These are phyloP conservation scores for Silybum marianum DNA, from an alignment of 129 eudicot species.

Conservation along the genomic window DNA sequence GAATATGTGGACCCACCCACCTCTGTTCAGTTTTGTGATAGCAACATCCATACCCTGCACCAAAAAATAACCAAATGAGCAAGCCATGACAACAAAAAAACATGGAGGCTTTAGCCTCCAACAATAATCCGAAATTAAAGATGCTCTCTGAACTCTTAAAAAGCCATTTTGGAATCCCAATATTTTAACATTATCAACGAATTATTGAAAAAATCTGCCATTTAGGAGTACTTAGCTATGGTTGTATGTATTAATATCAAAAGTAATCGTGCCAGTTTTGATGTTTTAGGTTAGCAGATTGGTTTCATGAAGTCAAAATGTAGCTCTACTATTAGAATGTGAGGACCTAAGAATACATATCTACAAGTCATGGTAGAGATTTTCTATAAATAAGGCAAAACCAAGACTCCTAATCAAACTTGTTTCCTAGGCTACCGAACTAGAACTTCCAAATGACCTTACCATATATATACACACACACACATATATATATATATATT, in stretches of 20 bases:
- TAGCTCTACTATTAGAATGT: not conserved
- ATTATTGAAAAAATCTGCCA: not conserved
- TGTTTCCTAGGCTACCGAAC: not conserved
- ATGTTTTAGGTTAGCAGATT: not conserved
- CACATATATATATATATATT: too few species aligned
- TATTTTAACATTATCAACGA: not conserved
- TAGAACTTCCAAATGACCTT: not conserved
- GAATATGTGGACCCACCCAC: constrained; percentile 91
- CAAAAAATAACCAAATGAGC: not conserved
- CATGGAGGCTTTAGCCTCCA: not conserved
- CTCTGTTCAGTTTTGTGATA: constrained; percentile 68
- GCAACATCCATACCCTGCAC: constrained; percentile 83
- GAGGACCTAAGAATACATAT: not conserved
- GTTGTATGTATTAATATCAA: not conserved
- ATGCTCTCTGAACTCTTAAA: not conserved
- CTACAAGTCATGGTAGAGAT: not conserved
- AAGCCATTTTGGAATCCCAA: not conserved
- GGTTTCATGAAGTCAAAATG: not conserved
- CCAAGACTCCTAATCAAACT: not conserved
- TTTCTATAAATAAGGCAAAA: not conserved
- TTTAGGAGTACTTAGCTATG: not conserved
- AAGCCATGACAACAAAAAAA: not conserved
- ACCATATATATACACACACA: not conserved
- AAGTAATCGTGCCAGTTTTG: not conserved
- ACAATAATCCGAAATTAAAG: not conserved